phyloP scores from a whole-genome alignment of 495 filamentous ascomycete species.

The Tuber umbilicatum region DNA sequence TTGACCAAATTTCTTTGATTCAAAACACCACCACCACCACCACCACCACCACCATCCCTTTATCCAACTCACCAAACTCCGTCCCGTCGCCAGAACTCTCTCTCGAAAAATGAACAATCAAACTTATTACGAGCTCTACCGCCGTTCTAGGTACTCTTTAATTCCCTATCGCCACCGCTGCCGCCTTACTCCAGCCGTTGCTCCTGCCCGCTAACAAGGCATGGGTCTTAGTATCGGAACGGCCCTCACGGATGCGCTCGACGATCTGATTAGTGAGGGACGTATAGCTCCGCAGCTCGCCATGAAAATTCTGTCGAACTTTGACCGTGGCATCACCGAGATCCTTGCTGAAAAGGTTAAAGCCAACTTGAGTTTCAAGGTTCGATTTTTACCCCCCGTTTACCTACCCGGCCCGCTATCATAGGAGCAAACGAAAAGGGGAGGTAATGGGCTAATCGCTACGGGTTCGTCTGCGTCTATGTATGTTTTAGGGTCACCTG shows the following conservation, averaged over 20 bases:
- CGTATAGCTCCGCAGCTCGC: slow-evolving; percentile 95
- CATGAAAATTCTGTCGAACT: slow-evolving; percentile 92
- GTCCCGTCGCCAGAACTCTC: not conserved
- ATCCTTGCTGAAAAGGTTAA: slow-evolving; percentile 86
- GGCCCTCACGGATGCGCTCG: slow-evolving; percentile 89
- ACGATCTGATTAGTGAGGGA: slow-evolving; percentile 85
- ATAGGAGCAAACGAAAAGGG: slow-evolving; percentile 2
- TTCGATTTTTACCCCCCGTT: slow-evolving; percentile 44
- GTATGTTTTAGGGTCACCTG: slow-evolving; percentile 69
- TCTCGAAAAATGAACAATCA: slow-evolving; percentile 41
- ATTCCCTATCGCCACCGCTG: slow-evolving; percentile 23
- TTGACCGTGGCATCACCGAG: slow-evolving; percentile 82
- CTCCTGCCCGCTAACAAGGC: slow-evolving; percentile 32
- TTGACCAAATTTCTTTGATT: not conserved
- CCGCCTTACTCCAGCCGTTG: slow-evolving; percentile 30
- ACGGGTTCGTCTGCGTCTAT: slow-evolving; percentile 8
- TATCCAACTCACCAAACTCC: not conserved
- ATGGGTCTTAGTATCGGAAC: slow-evolving; percentile 64
- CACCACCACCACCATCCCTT: not conserved
- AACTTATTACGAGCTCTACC: slow-evolving; percentile 91
- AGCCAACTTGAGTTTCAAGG: slow-evolving; percentile 90
- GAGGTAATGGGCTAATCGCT: slow-evolving; percentile 17
- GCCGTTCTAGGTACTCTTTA: slow-evolving; percentile 76
- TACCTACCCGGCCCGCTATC: not conserved
- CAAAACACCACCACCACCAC: not conserved